Percentiles rank a stretch among this genome's conserved stretches.
These are phyloP conservation scores for Naematelia encephala DNA, from an alignment of 768 basidiomycete genomes.

Conservation along the genomic window DNA sequence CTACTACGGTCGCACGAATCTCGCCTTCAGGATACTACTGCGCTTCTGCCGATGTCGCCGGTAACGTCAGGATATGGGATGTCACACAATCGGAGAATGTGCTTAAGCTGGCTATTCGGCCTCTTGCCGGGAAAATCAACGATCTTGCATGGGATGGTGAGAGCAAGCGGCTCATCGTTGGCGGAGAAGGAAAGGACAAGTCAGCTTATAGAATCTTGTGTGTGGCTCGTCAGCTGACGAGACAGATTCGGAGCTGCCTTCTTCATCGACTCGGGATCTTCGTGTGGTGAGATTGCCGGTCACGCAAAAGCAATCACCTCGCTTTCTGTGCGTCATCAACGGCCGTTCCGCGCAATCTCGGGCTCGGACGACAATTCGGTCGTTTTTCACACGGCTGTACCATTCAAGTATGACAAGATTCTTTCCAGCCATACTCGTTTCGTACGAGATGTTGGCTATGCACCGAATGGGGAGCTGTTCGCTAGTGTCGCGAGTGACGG, in stretches of 20 bases:
- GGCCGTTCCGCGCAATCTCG: slow-evolving; percentile 87
- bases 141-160: slow-evolving; percentile 97
- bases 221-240: background rate
- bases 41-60: slow-evolving; percentile 79
- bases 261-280: slow-evolving; percentile 59
- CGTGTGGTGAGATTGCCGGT: slow-evolving; percentile 81
- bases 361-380: slow-evolving; percentile 79
- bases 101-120: slow-evolving; percentile 57
- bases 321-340: slow-evolving; percentile 77
- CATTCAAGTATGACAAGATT: slow-evolving; percentile 81
- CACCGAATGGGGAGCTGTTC: slow-evolving; percentile 76
- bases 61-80: slow-evolving; percentile 92
- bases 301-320: slow-evolving; percentile 92
- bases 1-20: slow-evolving; percentile 81
- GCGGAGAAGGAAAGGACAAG: slow-evolving; percentile 89
- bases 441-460: slow-evolving; percentile 82
- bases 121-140: slow-evolving; percentile 60
- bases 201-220: slow-evolving; percentile 48
- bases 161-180: slow-evolving; percentile 90
- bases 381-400: slow-evolving; percentile 79
- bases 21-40: slow-evolving; percentile 94
- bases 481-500: slow-evolving; percentile 84
- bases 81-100: slow-evolving; percentile 76
- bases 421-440: slow-evolving; percentile 88
- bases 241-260: slow-evolving; percentile 47